phyloP scores from a whole-genome alignment of 1,284 basidiomycete species.

The Moesziomyces globuligerus region DNA sequence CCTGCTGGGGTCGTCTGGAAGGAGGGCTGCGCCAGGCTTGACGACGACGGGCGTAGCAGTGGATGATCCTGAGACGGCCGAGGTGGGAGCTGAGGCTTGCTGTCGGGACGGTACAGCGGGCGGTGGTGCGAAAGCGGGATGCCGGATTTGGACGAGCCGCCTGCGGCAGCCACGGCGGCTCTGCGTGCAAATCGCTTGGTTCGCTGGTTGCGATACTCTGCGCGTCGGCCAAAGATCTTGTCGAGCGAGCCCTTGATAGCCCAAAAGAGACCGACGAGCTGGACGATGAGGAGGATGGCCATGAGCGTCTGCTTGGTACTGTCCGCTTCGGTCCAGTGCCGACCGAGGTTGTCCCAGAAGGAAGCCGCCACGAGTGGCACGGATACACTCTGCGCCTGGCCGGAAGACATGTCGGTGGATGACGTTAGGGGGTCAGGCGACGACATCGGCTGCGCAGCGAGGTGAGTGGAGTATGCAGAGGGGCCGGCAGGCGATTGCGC shows the following conservation, averaged over 20 bases:
- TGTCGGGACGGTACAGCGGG: slow-evolving; percentile 33
- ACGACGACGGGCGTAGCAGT: slow-evolving; percentile 10
- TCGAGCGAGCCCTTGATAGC: slow-evolving; percentile 44
- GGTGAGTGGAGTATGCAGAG: neutral
- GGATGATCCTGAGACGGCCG: slow-evolving; percentile 34
- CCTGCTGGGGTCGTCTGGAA: slow-evolving; percentile 34
- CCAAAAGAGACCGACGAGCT: slow-evolving; percentile 29
- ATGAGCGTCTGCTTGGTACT: slow-evolving; percentile 49
- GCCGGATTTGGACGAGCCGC: slow-evolving; percentile 27
- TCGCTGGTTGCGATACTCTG: slow-evolving; percentile 44
- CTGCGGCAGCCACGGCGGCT: slow-evolving; percentile 42
- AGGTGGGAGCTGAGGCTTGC: slow-evolving; percentile 39
- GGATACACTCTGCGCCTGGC: slow-evolving; percentile 4
- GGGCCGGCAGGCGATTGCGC: too few species aligned
- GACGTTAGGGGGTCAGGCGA: neutral
- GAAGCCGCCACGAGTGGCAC: slow-evolving; percentile 3
- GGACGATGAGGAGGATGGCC: slow-evolving; percentile 41
- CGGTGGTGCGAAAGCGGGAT: slow-evolving; percentile 46
- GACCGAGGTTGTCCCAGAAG: slow-evolving; percentile 28
- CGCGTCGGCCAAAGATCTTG: slow-evolving; percentile 40
- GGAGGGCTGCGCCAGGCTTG: slow-evolving; percentile 6
- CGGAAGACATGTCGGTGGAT: neutral
- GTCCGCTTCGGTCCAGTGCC: slow-evolving; percentile 43
- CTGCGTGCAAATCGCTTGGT: slow-evolving; percentile 39
- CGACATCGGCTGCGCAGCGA: neutral